A percentile compares a stretch with the other conserved stretches of the same genome.
Conservation (phyloP, 2,329 filamentous ascomycete species). For the Nigrospora oryzae region DNA sequence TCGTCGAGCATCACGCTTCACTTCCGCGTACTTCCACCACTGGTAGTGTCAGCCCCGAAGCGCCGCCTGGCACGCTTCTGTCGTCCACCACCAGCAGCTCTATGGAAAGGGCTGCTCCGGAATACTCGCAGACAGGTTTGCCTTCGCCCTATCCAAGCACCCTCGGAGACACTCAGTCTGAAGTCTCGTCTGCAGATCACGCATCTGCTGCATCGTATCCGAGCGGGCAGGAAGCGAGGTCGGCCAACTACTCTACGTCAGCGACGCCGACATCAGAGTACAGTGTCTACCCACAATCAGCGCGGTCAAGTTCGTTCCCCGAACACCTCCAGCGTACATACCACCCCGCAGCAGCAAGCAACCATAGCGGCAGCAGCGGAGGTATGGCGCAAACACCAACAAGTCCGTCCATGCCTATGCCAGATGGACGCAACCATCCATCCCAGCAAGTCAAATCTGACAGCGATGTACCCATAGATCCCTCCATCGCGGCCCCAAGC, state of each 20-base stretch:
- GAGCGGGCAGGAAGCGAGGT: conserved; percentile 70
- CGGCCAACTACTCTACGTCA: conserved; percentile 61
- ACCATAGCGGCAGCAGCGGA: conserved; percentile 64
- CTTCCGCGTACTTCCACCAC: conserved; percentile 16
- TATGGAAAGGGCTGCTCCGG: conserved; percentile 58
- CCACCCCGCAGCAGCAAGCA: conserved; percentile 68
- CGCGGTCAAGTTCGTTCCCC: conserved; percentile 73
- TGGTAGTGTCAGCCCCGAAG: conserved; percentile 16
- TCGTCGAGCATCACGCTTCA: conserved; percentile 21
- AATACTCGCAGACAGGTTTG: conserved; percentile 87
- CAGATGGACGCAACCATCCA: conserved; percentile 74
- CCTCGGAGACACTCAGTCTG: conserved; percentile 67
- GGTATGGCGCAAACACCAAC: conserved; percentile 95
- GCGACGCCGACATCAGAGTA: conserved; percentile 87
- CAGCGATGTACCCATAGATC: conserved; percentile 98
- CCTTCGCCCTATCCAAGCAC: conserved; percentile 61
- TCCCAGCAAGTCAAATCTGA: conserved; percentile 81
- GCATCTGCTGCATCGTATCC: conserved; percentile 87
- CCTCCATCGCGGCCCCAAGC: conserved; percentile 88
- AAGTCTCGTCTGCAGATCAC: conserved; percentile 82
- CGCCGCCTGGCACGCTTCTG: conserved; percentile 15
- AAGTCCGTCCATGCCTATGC: conserved; percentile 91
- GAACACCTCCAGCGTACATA: conserved; percentile 83
- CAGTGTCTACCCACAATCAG: conserved; percentile 65
- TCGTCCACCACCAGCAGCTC: conserved; percentile 18